A percentile compares a stretch with the other conserved stretches of the same genome.
phyloP scores from a whole-genome alignment of 164 flowering plant species.

The Vitis rotundifolia region DNA sequence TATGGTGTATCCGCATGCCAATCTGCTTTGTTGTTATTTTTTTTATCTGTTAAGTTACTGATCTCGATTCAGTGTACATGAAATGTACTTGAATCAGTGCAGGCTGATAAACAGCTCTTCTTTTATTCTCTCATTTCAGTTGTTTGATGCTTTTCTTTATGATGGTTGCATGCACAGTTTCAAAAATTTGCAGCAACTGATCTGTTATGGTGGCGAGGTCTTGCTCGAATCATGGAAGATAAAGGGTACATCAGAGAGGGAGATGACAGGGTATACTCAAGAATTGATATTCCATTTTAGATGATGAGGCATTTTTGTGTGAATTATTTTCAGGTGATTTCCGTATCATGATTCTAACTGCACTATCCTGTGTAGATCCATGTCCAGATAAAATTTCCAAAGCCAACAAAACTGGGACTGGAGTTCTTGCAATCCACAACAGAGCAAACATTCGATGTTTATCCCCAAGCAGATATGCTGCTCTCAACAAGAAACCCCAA shows the following conservation, averaged over 20 bases:
- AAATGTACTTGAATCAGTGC: too few species aligned
- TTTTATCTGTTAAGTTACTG: too few species aligned
- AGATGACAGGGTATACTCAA: conserved; percentile 50
- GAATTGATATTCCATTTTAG: neutral
- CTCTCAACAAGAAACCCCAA: conserved; percentile 37
- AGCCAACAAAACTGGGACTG: conserved; percentile 58
- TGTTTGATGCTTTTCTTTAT: conserved; percentile 12
- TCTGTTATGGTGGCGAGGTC: conserved; percentile 84
- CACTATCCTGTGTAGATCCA: conserved; percentile 36
- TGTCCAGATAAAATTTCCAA: conserved; percentile 68
- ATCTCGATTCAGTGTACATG: too few species aligned
- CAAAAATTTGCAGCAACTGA: conserved; percentile 55
- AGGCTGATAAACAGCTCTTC: too few species aligned
- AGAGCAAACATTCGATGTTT: conserved; percentile 39
- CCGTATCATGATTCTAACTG: conserved; percentile 2
- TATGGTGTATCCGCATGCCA: too few species aligned
- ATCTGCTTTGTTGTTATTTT: too few species aligned
- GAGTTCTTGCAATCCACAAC: conserved; percentile 37
- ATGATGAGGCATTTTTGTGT: neutral
- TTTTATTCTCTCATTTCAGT: neutral
- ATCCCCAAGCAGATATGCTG: conserved; percentile 89
- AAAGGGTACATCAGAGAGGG: conserved; percentile 71
- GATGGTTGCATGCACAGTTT: conserved; percentile 35
- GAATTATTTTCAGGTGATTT: neutral
- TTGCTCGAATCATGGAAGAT: conserved; percentile 70